Conservation (phyloP, 768 basidiomycete species). For the Phylloporus arenicola region DNA sequence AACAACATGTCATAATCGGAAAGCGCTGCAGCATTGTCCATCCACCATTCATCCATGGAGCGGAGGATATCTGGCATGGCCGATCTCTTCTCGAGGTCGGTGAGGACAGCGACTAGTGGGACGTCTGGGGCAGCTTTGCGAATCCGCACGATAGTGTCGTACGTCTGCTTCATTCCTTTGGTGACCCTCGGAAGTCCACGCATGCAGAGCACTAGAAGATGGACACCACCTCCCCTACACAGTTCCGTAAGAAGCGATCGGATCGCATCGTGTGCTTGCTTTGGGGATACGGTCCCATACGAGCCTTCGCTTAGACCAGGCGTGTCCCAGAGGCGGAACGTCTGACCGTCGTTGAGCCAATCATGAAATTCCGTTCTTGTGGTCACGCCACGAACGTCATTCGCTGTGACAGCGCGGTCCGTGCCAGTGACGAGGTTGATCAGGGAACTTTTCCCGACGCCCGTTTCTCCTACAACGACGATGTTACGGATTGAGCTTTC, state of each 20-base stretch:
- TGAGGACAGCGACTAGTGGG: conserved; percentile 26
- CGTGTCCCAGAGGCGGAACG: conserved; percentile 29
- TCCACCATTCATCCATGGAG: conserved; percentile 39
- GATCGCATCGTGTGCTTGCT: conserved; percentile 21
- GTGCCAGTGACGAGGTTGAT: conserved; percentile 26
- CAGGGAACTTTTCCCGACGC: conserved; percentile 29
- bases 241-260: conserved; percentile 24
- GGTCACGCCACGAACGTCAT: conserved; percentile 23
- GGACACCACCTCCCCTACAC: conserved; percentile 14
- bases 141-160: conserved; percentile 18
- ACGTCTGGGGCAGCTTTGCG: conserved; percentile 14
- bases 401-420: conserved; percentile 19
- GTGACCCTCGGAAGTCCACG: conserved; percentile 24
- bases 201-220: conserved; percentile 26
- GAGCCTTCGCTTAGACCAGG: conserved; percentile 29
- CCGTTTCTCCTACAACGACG: conserved; percentile 26
- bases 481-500: conserved; percentile 21
- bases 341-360: conserved; percentile 10
- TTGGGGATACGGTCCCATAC: conserved; percentile 19
- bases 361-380: conserved; percentile 16
- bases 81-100: conserved; percentile 31
- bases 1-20: conserved; percentile 30
- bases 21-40: conserved; percentile 26
- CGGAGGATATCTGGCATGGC: conserved; percentile 8
- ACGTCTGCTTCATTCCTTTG: conserved; percentile 25